phyloP scores from a whole-genome alignment of 2,329 filamentous ascomycete species.

The Helicocarpus griseus region DNA sequence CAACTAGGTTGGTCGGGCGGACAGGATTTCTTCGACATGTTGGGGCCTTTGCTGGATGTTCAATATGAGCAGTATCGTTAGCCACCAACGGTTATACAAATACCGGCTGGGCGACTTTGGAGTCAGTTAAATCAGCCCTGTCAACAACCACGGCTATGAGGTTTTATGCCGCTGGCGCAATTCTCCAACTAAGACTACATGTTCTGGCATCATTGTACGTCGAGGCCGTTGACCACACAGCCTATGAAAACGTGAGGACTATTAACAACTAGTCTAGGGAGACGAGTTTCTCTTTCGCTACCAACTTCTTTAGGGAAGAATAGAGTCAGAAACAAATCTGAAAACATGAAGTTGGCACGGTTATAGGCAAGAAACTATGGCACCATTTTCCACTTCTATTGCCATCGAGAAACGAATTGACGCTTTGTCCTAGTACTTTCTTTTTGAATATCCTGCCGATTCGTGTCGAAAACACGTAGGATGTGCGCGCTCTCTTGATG shows the following conservation, averaged over 20 bases:
- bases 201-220: not conserved
- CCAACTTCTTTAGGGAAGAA: too few relatives aligned
- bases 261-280: not conserved
- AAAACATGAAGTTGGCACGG: too few relatives aligned
- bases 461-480: too few relatives aligned
- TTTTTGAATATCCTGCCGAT: too few relatives aligned
- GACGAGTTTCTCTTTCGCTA: not conserved
- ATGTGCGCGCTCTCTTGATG: too few relatives aligned
- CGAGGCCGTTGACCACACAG: too few relatives aligned
- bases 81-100: not conserved
- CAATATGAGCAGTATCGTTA: conserved; percentile 15
- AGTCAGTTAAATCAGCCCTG: not conserved
- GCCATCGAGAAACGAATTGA: too few relatives aligned
- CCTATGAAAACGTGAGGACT: not conserved
- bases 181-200: not conserved
- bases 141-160: not conserved
- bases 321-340: too few relatives aligned
- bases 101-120: too few relatives aligned
- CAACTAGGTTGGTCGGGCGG: conserved; percentile 16
- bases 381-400: too few relatives aligned
- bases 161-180: not conserved
- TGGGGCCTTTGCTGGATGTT: conserved; percentile 14
- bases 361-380: too few relatives aligned
- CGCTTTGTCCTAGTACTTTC: too few relatives aligned
- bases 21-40: conserved; percentile 17